A percentile compares a stretch with the other conserved stretches of the same genome.
Evolutionary conservation across 352 stramenopile species (phyloP).

Genomic region (Pythium graminicola): DNA sequence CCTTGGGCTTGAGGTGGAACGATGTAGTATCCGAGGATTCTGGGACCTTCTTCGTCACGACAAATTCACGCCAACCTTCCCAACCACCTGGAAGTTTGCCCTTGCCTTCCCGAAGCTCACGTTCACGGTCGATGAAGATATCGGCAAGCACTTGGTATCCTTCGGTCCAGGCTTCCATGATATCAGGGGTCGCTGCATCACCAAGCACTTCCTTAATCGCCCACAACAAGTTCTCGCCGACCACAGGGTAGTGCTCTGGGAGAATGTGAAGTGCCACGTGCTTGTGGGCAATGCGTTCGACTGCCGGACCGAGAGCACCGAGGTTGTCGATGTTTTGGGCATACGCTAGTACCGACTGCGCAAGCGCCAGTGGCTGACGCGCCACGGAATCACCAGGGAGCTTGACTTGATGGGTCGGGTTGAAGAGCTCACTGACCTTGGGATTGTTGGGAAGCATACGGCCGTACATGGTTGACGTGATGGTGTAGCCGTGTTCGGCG

Average conservation of each 20-base stretch:
- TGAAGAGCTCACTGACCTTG: conserved; percentile 63
- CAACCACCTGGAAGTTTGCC: conserved; percentile 37
- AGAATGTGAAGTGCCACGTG: conserved; percentile 55
- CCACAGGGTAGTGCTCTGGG: conserved; percentile 64
- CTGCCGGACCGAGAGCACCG: conserved; percentile 34
- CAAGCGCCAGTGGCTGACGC: conserved; percentile 36
- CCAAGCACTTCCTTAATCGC: conserved; percentile 51
- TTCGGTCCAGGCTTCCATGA: conserved; percentile 49
- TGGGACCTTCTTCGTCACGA: conserved; percentile 39
- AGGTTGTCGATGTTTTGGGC: conserved; percentile 61
- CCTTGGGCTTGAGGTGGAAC: conserved; percentile 45
- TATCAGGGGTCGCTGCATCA: conserved; percentile 51
- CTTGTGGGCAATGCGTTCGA: conserved; percentile 55
- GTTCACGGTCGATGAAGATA: conserved; percentile 55
- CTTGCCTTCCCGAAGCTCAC: conserved; percentile 31
- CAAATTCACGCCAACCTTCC: conserved; percentile 52
- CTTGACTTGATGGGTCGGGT: conserved; percentile 57
- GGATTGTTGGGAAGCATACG: conserved; percentile 62
- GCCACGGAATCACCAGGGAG: conserved; percentile 30
- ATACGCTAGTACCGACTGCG: conserved; percentile 53
- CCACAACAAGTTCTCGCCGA: conserved; percentile 43
- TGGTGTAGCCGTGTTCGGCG: conserved; percentile 47
- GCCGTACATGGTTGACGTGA: conserved; percentile 64
- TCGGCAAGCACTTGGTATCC: conserved; percentile 50
- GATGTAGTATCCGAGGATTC: conserved; percentile 47